Conservation (phyloP, 2,329 filamentous ascomycete genomes). For the Aureobasidium subglaciale region DNA sequence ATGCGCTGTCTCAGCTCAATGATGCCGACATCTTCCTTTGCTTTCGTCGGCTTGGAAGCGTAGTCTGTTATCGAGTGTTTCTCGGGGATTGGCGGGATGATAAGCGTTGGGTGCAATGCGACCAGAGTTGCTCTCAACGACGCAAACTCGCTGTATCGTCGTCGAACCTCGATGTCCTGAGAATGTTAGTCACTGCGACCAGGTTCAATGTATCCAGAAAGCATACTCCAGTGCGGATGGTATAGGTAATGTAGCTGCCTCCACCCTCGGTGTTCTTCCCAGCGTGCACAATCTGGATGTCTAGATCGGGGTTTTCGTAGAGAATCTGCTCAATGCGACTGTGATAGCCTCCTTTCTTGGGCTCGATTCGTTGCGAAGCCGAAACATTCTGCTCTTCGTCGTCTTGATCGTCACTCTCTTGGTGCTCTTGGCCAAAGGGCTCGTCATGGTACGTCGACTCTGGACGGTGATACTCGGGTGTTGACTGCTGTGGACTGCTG, state of each 20-base stretch:
- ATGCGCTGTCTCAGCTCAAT: slow-evolving; percentile 96
- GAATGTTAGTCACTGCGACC: background rate
- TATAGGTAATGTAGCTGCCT: slow-evolving; percentile 93
- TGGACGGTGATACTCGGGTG: slow-evolving; percentile 7
- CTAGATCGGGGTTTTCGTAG: slow-evolving; percentile 84
- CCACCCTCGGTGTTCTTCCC: slow-evolving; percentile 92
- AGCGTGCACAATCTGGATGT: slow-evolving; percentile 87
- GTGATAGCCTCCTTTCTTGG: slow-evolving; percentile 81
- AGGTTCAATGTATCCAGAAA: background rate
- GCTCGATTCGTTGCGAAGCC: slow-evolving; percentile 40
- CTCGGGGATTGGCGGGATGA: slow-evolving; percentile 95
- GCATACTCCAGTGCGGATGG: slow-evolving; percentile 83
- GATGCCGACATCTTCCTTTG: slow-evolving; percentile 94
- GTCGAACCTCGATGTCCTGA: slow-evolving; percentile 88
- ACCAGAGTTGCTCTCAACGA: slow-evolving; percentile 84
- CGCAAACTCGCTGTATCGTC: slow-evolving; percentile 93
- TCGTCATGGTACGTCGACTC: slow-evolving; percentile 12
- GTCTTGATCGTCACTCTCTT: slow-evolving; percentile 53
- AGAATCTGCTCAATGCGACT: slow-evolving; percentile 96
- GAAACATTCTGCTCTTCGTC: slow-evolving; percentile 43
- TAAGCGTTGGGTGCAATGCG: slow-evolving; percentile 85
- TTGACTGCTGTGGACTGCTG: slow-evolving; percentile 7
- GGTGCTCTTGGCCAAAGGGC: slow-evolving; percentile 63
- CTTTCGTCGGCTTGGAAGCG: slow-evolving; percentile 93
- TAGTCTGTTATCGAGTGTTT: slow-evolving; percentile 99